These are phyloP conservation scores for Wallemia ichthyophaga DNA, from an alignment of 1,284 basidiomycete species.

Conservation along the genomic window DNA sequence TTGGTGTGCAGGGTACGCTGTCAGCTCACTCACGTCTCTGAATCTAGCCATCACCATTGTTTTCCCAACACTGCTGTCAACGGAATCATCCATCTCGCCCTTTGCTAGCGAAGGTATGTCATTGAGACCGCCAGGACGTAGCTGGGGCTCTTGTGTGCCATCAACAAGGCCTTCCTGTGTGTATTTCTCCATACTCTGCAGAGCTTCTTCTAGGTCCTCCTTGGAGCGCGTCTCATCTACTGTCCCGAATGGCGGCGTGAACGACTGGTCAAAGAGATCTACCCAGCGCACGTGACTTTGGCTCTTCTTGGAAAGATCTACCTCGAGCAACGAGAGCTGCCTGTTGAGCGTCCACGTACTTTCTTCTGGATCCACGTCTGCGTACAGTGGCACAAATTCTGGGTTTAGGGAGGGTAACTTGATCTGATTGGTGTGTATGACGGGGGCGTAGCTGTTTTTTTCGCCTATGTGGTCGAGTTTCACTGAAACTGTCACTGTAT, in stretches of 20 bases:
- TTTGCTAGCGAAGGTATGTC: conserved; percentile 43
- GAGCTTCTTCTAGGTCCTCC: not conserved
- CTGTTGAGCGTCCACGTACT: not conserved
- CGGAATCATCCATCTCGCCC: conserved; percentile 56
- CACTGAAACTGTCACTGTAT: not conserved
- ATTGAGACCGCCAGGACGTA: conserved; percentile 4
- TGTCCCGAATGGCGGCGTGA: not conserved
- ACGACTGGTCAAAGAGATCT: not conserved
- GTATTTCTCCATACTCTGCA: not conserved
- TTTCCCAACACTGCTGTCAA: conserved; percentile 37
- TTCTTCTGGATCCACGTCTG: not conserved
- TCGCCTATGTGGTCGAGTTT: not conserved
- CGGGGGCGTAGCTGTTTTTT: not conserved
- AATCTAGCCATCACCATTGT: conserved; percentile 32
- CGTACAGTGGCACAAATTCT: not conserved
- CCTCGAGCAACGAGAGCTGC: not conserved
- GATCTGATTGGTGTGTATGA: not conserved
- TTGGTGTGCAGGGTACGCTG: not conserved
- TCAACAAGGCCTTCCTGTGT: not conserved
- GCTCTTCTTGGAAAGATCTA: not conserved
- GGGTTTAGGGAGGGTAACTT: not conserved
- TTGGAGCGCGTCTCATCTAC: not conserved
- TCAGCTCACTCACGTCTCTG: conserved; percentile 7
- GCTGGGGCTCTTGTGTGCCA: not conserved
- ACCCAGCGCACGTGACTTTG: not conserved